Conservation (phyloP, 1,284 basidiomycete genomes). For the Ceratobasidium sp. region DNA sequence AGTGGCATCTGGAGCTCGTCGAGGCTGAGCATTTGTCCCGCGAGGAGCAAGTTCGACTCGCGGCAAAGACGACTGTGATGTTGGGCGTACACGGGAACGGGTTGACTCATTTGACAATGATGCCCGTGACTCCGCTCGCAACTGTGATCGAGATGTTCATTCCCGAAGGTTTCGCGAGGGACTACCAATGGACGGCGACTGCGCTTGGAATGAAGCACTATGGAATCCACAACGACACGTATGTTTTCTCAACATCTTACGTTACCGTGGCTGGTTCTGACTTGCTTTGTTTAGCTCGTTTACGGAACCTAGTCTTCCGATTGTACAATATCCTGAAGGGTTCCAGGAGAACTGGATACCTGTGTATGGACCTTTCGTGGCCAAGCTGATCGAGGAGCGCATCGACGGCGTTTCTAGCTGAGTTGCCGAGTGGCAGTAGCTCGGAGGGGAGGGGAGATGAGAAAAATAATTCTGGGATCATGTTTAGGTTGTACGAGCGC, state of each 20-base stretch:
- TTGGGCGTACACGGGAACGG: conserved; percentile 49
- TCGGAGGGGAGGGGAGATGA: background rate
- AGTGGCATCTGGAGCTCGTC: conserved; percentile 45
- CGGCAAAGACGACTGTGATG: conserved; percentile 47
- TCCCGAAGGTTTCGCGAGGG: conserved; percentile 46
- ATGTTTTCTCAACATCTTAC: background rate
- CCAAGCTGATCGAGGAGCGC: conserved; percentile 45
- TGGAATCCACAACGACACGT: conserved; percentile 47
- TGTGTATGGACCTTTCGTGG: conserved; percentile 48
- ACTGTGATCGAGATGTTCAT: conserved; percentile 48
- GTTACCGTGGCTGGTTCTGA: background rate
- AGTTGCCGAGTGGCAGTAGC: conserved; percentile 11
- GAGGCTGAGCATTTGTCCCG: conserved; percentile 43
- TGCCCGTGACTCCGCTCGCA: conserved; percentile 40
- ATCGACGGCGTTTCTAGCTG: conserved; percentile 34
- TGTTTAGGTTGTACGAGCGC: too few species aligned
- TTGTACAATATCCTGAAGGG: conserved; percentile 57
- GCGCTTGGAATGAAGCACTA: conserved; percentile 57
- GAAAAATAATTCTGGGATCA: too few species aligned
- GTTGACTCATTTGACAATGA: conserved; percentile 45
- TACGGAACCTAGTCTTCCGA: conserved; percentile 55
- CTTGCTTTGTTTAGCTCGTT: conserved; percentile 27
- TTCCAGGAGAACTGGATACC: conserved; percentile 61
- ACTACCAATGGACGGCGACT: conserved; percentile 49
- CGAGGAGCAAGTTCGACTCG: conserved; percentile 45